Conservation (phyloP, 495 filamentous ascomycete genomes). For the Talaromyces wortmannii region DNA sequence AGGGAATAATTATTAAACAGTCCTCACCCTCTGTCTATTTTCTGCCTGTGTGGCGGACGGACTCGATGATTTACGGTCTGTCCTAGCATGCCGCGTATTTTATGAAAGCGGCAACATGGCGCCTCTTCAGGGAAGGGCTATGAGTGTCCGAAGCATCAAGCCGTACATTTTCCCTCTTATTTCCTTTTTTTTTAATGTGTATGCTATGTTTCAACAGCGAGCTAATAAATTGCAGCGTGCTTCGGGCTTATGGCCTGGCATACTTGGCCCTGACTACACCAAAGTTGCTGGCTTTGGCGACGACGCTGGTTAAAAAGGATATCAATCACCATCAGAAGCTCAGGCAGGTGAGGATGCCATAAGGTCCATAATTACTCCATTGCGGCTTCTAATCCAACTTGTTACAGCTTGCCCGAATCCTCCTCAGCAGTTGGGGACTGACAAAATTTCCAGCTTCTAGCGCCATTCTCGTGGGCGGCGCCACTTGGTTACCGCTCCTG, state of each 20-base stretch:
- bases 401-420: slow-evolving; percentile 24
- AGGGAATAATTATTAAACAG: no score
- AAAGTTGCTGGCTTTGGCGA: slow-evolving; percentile 51
- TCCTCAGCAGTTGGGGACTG: slow-evolving; percentile 29
- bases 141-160: slow-evolving; percentile 15
- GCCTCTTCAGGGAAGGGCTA: neutral
- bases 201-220: neutral
- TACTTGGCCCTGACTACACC: slow-evolving; percentile 67
- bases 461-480: slow-evolving; percentile 67
- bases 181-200: neutral
- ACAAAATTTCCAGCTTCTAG: slow-evolving; percentile 77
- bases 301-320: slow-evolving; percentile 38
- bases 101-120: neutral
- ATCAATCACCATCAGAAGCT: slow-evolving; percentile 29
- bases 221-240: slow-evolving; percentile 40
- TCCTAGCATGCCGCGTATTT: neutral
- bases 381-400: no score
- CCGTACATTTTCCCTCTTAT: slow-evolving; percentile 13
- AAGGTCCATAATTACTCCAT: neutral
- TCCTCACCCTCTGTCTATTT: neutral
- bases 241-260: slow-evolving; percentile 69
- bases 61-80: neutral
- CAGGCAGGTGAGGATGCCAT: slow-evolving; percentile 26
- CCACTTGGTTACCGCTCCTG: slow-evolving; percentile 55
- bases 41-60: neutral